phyloP scores from a whole-genome alignment of 805 yeast genomes.

The Brettanomyces naardenensis region DNA sequence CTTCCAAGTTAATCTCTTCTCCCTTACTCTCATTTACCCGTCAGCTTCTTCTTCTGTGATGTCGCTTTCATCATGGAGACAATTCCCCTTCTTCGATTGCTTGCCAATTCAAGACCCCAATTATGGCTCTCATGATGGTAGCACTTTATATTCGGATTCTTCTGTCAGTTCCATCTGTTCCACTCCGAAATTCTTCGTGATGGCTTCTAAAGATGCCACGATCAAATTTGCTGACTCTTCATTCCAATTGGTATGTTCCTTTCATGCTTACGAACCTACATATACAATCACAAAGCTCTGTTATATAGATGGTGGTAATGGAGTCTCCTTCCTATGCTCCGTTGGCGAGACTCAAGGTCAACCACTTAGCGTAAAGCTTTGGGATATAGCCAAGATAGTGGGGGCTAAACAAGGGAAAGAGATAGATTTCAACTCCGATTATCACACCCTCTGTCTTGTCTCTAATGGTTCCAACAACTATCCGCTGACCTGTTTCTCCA shows the following conservation, averaged over 20 bases:
- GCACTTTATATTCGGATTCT: constrained; percentile 73
- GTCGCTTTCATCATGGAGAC: constrained; percentile 38
- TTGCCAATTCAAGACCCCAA: constrained; percentile 82
- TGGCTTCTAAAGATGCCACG: constrained; percentile 46
- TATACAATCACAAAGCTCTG: constrained; percentile 55
- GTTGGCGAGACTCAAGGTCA: constrained; percentile 69
- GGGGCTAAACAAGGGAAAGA: constrained; percentile 18
- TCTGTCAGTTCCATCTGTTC: constrained; percentile 57
- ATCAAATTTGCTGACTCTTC: constrained; percentile 51
- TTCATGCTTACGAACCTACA: constrained; percentile 57
- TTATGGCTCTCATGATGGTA: constrained; percentile 38
- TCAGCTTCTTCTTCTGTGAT: constrained; percentile 7
- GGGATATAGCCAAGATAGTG: constrained; percentile 56
- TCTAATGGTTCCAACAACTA: constrained; percentile 68
- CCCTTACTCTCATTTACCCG: background rate
- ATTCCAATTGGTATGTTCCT: constrained; percentile 39
- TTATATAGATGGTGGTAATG: constrained; percentile 20
- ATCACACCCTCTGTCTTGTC: constrained; percentile 54
- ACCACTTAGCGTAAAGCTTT: constrained; percentile 61
- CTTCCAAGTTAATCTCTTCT: background rate
- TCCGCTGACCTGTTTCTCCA: constrained; percentile 64
- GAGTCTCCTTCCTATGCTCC: constrained; percentile 43
- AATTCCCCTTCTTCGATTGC: constrained; percentile 78
- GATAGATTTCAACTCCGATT: constrained; percentile 30
- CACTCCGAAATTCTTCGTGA: constrained; percentile 45